Evolutionary conservation across 1,139 yeast genomes (phyloP), one percentile per base, ranked within the genome.

Genomic region (Kodamaea anthophila): DNA sequence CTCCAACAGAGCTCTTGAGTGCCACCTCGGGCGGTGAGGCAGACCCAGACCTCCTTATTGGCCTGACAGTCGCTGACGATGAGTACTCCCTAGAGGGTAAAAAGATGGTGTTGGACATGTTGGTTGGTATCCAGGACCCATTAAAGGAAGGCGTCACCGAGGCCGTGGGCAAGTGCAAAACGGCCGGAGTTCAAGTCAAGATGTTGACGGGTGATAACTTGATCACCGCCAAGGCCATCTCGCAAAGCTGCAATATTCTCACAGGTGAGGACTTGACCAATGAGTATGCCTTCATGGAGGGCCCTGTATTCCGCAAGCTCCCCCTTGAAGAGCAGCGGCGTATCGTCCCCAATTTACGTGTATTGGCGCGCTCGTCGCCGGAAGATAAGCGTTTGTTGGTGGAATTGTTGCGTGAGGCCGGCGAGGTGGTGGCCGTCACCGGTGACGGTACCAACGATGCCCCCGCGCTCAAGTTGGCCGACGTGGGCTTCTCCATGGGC

Each of bases 391-490:
- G 94, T 39, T 62, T 84, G 22, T 68, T 91, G 31, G 98, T 93
- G 24, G 82, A 82, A 43, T 77, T 86, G n/a, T 68, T 91, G 43
- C 77, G 82, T 46, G 66, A 71, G 29, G 69, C 78, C 49, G 94
- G 91, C 20, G 96, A 91, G 49, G 94, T 91, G 28, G 98, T 91
- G 32, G 98, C 98, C 1, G 98, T 88, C 24, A 91, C 98, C 19
- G 98, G 98, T 53, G 98, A 91, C 57, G 98, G 98, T 55, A 86
- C 95, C 9, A 86, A 86, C 53, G 96, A 86, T 65, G 95, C 95
- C 0, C 94, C 94, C n/a, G 95, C 95, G 4, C 70, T 86, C 48
- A 84, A 85, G 49, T 63, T 85, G 41, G 96, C 96, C 0, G 94
- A 86, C 55, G 93, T 86, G 38, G 96, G 96, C 2, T 85, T 86